Evolutionary conservation across 2,329 filamentous ascomycete genomes (phyloP).

Genomic region (Fusarium sp.): DNA sequence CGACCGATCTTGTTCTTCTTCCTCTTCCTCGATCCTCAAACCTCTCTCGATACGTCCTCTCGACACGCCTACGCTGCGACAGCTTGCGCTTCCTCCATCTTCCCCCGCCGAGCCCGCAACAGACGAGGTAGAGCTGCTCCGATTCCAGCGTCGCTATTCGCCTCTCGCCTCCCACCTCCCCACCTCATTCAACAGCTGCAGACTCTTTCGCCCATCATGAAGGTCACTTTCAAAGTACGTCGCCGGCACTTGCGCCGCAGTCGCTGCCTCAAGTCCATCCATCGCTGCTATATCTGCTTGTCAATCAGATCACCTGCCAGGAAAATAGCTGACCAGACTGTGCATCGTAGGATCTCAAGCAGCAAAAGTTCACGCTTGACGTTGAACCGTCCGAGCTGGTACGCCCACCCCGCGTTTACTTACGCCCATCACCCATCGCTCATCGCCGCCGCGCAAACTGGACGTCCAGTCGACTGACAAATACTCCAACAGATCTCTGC

Average conservation of each 20-base stretch:
- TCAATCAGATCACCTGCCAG: neutral
- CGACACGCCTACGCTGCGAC: neutral
- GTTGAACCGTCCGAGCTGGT: slow-evolving; percentile 92
- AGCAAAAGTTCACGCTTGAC: slow-evolving; percentile 97
- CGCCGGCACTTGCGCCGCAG: slow-evolving; percentile 19
- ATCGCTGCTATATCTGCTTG: neutral
- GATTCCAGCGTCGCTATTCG: slow-evolving; percentile 28
- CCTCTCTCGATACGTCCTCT: neutral
- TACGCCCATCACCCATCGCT: neutral
- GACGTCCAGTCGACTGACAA: slow-evolving; percentile 20
- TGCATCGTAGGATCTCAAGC: slow-evolving; percentile 83
- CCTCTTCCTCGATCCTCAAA: slow-evolving; percentile 12
- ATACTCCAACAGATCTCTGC: slow-evolving; percentile 71
- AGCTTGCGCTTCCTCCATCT: neutral
- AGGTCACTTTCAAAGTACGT: slow-evolving; percentile 71
- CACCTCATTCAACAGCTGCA: slow-evolving; percentile 45
- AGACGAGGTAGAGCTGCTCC: slow-evolving; percentile 23
- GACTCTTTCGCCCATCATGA: slow-evolving; percentile 63
- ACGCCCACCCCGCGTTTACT: slow-evolving; percentile 55
- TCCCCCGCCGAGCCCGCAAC: slow-evolving; percentile 12
- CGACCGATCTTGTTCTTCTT: slow-evolving; percentile 11
- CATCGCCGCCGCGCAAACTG: slow-evolving; percentile 28
- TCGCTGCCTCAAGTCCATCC: neutral
- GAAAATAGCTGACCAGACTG: slow-evolving; percentile 19
- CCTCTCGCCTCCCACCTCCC: slow-evolving; percentile 39